Evolutionary conservation across 371 early-diverging fungal genomes (phyloP).

Genomic region (Mucor saturninus): DNA sequence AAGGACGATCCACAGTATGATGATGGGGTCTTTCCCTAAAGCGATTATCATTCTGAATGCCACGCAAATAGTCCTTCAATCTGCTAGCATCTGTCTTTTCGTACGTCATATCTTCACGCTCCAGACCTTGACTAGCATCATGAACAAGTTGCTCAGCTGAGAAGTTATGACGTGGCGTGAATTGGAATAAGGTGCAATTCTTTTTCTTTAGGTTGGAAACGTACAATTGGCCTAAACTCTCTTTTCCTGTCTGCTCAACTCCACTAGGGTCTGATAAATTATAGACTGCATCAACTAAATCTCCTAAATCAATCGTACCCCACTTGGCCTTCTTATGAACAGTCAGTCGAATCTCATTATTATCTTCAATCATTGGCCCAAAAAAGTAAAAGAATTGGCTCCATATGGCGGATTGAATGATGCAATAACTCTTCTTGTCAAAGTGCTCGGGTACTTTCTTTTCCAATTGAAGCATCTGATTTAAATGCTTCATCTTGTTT

Average conservation of each 20-base stretch:
- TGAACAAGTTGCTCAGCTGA: conserved; percentile 9
- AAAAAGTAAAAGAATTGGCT: conserved; percentile 33
- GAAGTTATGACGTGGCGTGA: conserved; percentile 17
- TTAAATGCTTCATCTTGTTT: conserved; percentile 3
- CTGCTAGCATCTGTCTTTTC: conserved; percentile 6
- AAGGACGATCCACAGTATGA: conserved; percentile 1
- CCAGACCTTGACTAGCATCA: conserved; percentile 16
- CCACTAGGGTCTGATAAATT: conserved; percentile 8
- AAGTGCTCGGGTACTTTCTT: neutral
- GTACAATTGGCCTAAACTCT: neutral
- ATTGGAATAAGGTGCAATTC: conserved; percentile 24
- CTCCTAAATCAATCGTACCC: conserved; percentile 20
- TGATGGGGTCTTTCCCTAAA: conserved; percentile 23
- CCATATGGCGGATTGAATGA: conserved; percentile 22
- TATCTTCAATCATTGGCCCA: conserved; percentile 34
- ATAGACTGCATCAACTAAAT: conserved; percentile 20
- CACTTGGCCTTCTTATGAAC: conserved; percentile 17
- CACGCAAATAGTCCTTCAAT: conserved; percentile 16
- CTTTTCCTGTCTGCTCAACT: neutral
- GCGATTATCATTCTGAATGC: conserved; percentile 26
- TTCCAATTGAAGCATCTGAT: conserved; percentile 11
- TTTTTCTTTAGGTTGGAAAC: neutral
- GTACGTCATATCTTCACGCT: conserved; percentile 17
- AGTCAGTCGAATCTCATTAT: conserved; percentile 17
- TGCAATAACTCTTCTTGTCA: conserved; percentile 10